Evolutionary conservation across 805 yeast species (phyloP), one percentile per base, ranked within the genome.

Genomic region (Saturnispora zaruensis): DNA sequence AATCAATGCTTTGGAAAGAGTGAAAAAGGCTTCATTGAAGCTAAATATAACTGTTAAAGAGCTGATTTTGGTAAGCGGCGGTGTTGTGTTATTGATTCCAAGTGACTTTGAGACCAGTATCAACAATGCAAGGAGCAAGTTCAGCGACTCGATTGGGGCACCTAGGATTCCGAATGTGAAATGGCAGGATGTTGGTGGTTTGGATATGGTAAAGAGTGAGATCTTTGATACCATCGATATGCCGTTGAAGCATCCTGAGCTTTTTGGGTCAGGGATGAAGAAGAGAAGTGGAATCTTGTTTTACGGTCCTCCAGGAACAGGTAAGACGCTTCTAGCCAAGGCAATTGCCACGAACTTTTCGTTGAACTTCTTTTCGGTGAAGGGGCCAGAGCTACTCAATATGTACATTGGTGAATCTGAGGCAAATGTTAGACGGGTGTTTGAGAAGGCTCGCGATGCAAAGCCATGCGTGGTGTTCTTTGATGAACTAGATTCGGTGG

Each of bases 341-440:
- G 98, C 98, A 0, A 93, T 93, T 57, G 99, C 99, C 2, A 87
- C 97, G 0, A 87, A 90, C 57, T 93, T 91, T 66, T 85, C 96
- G 3, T 73, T 93, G 54, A 93, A 93, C 65, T 93, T 93, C 66
- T 90, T 93, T 66, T 86, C 96, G 57, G 97, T 93, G 14, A 93
- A 93, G 65, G 99, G 99, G 23, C 99, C 99, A 0, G 99, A 93
- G 66, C 73, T 93, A 51, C 73, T 93, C 58, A 93, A 93, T 65
- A 93, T 91, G 98, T 93, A 93, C 65, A 91, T 93, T 67, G 99
- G 99, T 65, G 99, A 93, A 67, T 87, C 96, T 2, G 99, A 93
- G 67, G 96, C 98, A 14, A 93, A 93, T 66, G 98, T 93, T 16
- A 79, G 99, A 52, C 76, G 87, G 47, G 96, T 93, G 1, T 93